Conservation (phyloP, 1,284 basidiomycete species). For the Boletus sp. region DNA sequence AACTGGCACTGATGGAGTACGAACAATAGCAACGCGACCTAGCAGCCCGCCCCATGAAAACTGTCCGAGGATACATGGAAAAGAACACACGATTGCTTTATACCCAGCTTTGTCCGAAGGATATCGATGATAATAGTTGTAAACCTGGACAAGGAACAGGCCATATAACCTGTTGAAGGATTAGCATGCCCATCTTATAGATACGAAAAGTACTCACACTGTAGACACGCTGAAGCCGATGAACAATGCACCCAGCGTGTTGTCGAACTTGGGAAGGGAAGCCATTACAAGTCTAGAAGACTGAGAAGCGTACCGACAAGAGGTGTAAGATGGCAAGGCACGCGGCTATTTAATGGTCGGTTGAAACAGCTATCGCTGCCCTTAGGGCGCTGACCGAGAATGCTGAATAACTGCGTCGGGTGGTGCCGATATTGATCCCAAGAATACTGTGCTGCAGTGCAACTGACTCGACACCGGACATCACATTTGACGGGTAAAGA, state of each 20-base stretch:
- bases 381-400: not conserved
- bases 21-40: constrained; percentile 32
- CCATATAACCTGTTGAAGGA: constrained; percentile 46
- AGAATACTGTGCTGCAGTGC: too few relatives aligned
- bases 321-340: constrained; percentile 2
- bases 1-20: constrained; percentile 11
- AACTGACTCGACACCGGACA: not conserved
- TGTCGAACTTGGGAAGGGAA: constrained; percentile 39
- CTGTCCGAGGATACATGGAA: not conserved
- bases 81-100: constrained; percentile 54
- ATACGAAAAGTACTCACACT: constrained; percentile 40
- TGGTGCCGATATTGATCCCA: not conserved
- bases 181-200: not conserved
- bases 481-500: not conserved
- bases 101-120: constrained; percentile 57
- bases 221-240: constrained; percentile 58
- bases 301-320: not conserved
- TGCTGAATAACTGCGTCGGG: not conserved
- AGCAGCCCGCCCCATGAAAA: not conserved
- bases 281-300: constrained; percentile 22
- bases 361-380: not conserved
- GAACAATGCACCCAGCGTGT: constrained; percentile 63
- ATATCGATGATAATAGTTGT: constrained; percentile 59
- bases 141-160: constrained; percentile 54
- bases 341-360: not conserved